Base-by-base conservation (phyloP, 192 early-diverging fungal genomes). In the Podila epigama region DNA sequence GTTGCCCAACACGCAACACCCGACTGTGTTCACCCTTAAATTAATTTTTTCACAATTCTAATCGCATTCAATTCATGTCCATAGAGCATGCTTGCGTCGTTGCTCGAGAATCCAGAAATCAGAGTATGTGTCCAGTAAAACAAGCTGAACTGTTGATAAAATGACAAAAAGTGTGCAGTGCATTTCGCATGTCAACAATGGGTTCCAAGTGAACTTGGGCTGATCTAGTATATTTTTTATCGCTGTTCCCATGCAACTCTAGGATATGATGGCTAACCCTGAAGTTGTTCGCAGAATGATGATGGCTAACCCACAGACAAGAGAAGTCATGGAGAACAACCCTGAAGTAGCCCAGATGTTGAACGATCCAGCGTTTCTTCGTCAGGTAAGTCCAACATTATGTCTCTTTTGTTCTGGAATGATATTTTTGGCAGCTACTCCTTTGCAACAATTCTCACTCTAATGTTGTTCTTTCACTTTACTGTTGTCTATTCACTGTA, bases 341-440 rank as follows among this genome's bases (percentile, higher is more conserved):
- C 88, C 88, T 31, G 88, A 89, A 51, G 77, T 89, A 36, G 87
- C 85, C 12, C 87, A 88, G 60, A 79, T 87, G 44, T 84, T 89
- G 57, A 88, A 85, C 57, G 87, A 89, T 58, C 86, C 86, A 20
- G 68, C 84, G 0, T 89, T 89, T 53, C 79, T 89, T 27, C 83
- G 87, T 35, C 88, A 89, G 67, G 81, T 82, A 75, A 52, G 37
- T 41, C 39, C 0, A 2, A 44, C 60, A 0, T 41, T 51, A 10
- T 39, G 28, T 29, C 55, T 12, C 29, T 48, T 20, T 16, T 60
- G 18, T 53, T 59, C 25, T n/a, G 18, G 5, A 22, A 34, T 42
- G 5, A 34, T 27, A 40, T 13, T 67, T 32, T 37, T 8, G 39
- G 8, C 18, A 35, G 22, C 16, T 36, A n/a, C n/a, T n/a, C n/a